A percentile compares a stretch with the other conserved stretches of the same genome.
These are phyloP conservation scores for Chlamydomonas schloesseri DNA, from an alignment of 139 green algal species.

Conservation along the genomic window DNA sequence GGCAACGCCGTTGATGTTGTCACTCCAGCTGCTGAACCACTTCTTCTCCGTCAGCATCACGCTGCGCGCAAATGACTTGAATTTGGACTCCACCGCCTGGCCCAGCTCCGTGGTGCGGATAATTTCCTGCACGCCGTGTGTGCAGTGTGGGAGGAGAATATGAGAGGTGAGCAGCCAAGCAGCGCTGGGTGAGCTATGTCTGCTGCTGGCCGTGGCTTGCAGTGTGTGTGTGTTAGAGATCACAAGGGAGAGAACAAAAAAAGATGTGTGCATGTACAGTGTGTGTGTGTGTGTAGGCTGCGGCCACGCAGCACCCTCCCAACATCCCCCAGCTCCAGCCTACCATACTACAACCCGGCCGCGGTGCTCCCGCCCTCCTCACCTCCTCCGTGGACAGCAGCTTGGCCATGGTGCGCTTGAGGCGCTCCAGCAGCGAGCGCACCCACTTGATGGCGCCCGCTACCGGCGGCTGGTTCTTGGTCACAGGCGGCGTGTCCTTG, in stretches of 20 bases:
- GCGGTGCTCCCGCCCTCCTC: too few relatives aligned
- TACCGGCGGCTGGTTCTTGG: conserved; percentile 88
- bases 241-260: too few relatives aligned
- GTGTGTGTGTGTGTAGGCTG: too few relatives aligned
- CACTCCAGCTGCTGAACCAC: conserved; percentile 79
- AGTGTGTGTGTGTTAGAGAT: too few relatives aligned
- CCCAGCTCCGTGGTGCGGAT: conserved; percentile 51
- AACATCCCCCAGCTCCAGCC: too few relatives aligned
- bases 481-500: conserved; percentile 74
- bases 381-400: conserved; percentile 74
- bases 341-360: too few relatives aligned
- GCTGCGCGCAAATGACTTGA: conserved; percentile 75
- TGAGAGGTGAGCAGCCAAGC: too few relatives aligned
- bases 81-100: conserved; percentile 62
- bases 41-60: conserved; percentile 93
- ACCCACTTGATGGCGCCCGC: conserved; percentile 91
- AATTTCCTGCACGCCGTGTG: conserved; percentile 46
- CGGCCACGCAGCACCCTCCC: too few relatives aligned
- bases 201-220: too few relatives aligned
- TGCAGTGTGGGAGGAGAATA: too few relatives aligned
- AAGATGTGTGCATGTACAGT: too few relatives aligned
- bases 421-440: conserved; percentile 81
- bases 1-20: conserved; percentile 73
- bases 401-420: conserved; percentile 88
- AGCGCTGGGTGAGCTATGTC: too few relatives aligned